Evolutionary conservation across 2,329 filamentous ascomycete species (phyloP).

Genomic region (Nothopassalora personata): DNA sequence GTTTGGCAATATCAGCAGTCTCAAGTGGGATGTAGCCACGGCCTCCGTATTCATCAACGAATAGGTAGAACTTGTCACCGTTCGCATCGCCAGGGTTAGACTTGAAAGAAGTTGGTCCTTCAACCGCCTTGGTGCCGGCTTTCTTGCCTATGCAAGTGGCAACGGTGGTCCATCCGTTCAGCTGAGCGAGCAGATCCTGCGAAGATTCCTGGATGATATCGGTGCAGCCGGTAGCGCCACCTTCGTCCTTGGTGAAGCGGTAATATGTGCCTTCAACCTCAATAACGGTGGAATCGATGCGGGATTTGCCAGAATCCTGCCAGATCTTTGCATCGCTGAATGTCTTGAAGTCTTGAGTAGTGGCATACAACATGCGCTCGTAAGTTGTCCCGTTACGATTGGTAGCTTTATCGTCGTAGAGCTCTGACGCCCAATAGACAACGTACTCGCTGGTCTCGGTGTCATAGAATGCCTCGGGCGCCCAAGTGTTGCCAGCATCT

Average conservation of each 20-base stretch:
- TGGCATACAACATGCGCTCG: conserved; percentile 53
- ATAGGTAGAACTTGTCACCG: conserved; percentile 52
- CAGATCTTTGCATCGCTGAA: conserved; percentile 49
- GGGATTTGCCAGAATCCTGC: conserved; percentile 48
- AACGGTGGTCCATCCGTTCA: conserved; percentile 43
- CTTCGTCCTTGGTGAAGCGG: conserved; percentile 54
- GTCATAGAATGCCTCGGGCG: conserved; percentile 53
- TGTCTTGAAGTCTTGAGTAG: conserved; percentile 52
- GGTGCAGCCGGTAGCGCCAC: conserved; percentile 45
- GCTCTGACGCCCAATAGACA: conserved; percentile 45
- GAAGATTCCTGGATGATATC: conserved; percentile 54
- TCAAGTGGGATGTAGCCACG: conserved; percentile 52
- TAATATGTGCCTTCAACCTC: conserved; percentile 42
- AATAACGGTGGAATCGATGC: conserved; percentile 51
- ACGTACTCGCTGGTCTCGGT: conserved; percentile 41
- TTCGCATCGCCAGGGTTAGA: conserved; percentile 46
- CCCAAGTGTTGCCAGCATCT: conserved; percentile 53
- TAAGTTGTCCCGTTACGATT: conserved; percentile 47
- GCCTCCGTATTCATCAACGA: conserved; percentile 50
- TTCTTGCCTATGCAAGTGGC: conserved; percentile 48
- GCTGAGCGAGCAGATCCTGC: conserved; percentile 36
- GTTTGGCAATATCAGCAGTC: conserved; percentile 46
- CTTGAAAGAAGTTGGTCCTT: conserved; percentile 51
- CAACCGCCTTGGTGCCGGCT: conserved; percentile 46
- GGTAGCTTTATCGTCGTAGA: conserved; percentile 47